Conservation (phyloP, 1,284 basidiomycete genomes). For the Fomitopsis schrenkii region DNA sequence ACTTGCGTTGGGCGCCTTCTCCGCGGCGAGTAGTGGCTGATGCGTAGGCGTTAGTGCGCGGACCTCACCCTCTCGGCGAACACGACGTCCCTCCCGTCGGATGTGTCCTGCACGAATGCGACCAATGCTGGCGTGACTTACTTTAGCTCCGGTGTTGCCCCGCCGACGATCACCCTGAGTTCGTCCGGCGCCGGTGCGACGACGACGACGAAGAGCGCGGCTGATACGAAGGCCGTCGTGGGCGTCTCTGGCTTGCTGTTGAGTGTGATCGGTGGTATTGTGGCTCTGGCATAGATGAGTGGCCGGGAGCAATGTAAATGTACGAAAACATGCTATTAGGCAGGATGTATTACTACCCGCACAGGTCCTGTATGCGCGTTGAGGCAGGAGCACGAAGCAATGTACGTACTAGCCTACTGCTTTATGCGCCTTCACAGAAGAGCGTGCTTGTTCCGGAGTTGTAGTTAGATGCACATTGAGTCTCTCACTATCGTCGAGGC, state of each 20-base stretch:
- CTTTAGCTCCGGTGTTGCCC: conserved; percentile 2
- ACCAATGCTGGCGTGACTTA: conserved; percentile 17
- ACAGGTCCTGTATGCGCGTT: no score
- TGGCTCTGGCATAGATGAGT: background rate
- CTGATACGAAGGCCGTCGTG: conserved; percentile 10
- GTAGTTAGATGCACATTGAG: no score
- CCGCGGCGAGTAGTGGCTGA: background rate
- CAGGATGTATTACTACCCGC: no score
- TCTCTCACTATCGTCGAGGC: no score
- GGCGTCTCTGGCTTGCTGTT: conserved; percentile 11
- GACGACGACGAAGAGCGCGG: conserved; percentile 16
- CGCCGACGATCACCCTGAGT: conserved; percentile 9
- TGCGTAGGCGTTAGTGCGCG: conserved; percentile 47
- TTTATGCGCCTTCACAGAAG: no score
- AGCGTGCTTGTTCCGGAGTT: no score
- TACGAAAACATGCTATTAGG: no score
- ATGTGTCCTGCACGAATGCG: conserved; percentile 27
- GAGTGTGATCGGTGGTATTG: background rate
- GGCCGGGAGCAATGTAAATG: no score
- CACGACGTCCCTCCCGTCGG: conserved; percentile 34
- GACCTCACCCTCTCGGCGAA: conserved; percentile 55
- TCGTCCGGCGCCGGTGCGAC: conserved; percentile 10
- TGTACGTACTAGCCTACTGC: no score
- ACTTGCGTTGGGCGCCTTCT: conserved; percentile 9
- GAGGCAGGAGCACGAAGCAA: no score